A percentile compares a stretch with the other conserved stretches of the same genome.
Evolutionary conservation across 169 alveolate genomes (phyloP).

Genomic region (Plasmodium reichenowi): DNA sequence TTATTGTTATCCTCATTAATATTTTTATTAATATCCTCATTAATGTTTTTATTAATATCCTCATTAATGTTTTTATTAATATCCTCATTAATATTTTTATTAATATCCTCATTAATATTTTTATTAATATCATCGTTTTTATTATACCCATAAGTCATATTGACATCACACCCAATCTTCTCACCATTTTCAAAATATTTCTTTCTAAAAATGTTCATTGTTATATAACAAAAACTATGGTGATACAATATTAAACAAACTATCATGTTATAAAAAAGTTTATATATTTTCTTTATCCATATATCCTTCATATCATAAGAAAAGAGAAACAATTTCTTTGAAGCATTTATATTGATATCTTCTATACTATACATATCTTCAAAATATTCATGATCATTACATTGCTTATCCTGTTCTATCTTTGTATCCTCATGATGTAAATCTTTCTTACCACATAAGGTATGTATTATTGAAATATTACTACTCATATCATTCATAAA

Average conservation of each 20-base stretch:
- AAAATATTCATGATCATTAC: constrained; percentile 11
- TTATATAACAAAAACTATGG: neutral
- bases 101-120: neutral
- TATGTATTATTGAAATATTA: neutral
- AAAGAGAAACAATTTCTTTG: neutral
- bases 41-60: neutral
- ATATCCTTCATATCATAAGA: constrained; percentile 45
- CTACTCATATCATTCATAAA: neutral
- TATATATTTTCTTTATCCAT: constrained; percentile 56
- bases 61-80: neutral
- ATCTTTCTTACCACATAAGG: neutral
- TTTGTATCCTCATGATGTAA: neutral
- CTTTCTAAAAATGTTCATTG: too few relatives aligned
- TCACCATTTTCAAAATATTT: too few relatives aligned
- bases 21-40: constrained; percentile 2
- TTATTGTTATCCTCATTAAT: neutral
- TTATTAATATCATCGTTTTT: neutral
- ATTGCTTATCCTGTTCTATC: neutral
- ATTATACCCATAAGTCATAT: neutral
- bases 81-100: neutral
- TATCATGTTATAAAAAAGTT: constrained; percentile 55
- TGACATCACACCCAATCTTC: neutral
- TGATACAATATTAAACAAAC: constrained; percentile 50
- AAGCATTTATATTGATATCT: constrained; percentile 2
- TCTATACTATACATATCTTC: constrained; percentile 60